Evolutionary conservation across 805 yeast genomes (phyloP), one percentile per base, ranked within the genome.

Genomic region (Yarrowia osloensis): DNA sequence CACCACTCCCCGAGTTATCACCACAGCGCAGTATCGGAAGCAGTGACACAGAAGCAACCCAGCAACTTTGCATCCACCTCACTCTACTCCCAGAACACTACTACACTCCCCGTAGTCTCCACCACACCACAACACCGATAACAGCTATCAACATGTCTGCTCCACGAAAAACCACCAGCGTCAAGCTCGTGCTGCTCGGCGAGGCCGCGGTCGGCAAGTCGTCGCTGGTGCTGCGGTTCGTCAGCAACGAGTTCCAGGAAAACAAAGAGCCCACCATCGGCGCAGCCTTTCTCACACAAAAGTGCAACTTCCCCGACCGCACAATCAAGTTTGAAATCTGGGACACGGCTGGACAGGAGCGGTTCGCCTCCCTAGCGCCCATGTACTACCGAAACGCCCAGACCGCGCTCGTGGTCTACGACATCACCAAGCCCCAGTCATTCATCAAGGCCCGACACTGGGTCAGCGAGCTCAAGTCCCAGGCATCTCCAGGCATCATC

Each of bases 161-260:
- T 22, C 57, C 67, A 19, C 46, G 67, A 63, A 47, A 47, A 29
- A 77, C 88, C 61, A 88, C 89, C 31, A 85, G 93, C 17, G 96
- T 94, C 67, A 94, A 94, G 78, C 83, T 94, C 67, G 99, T 94
- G 9, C 85, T 94, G 46, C 80, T 94, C 54, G 99, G 99, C 31
- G 99, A 94, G 76, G 98, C 98, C 0, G 99, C 99, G 0, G 99
- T 94, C 19, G 99, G 99, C 65, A 94, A 94, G 76, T 91, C 97
- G 4, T 91, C 97, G 6, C 82, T 94, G 35, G 98, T 94, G 39
- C 82, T 94, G 71, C 84, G 98, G 71, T 94, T 94, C 78, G 98
- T 94, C 49, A 87, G 92, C 70, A 91, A 94, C 77, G 98, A 94
- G 75, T 94, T 94, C 78, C 97, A 95, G 77, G 98, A 93, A 77